Conservation (phyloP, 2,329 filamentous ascomycete genomes). For the Anthostomella pinea region DNA sequence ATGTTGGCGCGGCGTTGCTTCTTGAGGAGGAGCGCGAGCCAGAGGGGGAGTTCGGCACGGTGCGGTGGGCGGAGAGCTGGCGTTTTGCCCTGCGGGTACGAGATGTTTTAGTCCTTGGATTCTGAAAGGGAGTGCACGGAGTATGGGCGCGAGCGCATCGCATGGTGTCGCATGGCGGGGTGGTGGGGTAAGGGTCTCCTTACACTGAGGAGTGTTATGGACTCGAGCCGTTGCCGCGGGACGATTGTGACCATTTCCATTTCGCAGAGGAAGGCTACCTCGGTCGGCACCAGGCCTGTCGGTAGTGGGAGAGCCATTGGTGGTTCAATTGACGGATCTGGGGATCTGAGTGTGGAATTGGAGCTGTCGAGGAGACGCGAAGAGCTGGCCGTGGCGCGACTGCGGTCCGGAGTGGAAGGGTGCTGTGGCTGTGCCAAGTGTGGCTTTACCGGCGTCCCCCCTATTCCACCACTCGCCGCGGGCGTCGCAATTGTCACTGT, state of each 20-base stretch:
- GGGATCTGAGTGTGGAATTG: not conserved
- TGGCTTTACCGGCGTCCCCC: no score
- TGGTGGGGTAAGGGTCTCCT: conserved; percentile 34
- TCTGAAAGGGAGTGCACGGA: not conserved
- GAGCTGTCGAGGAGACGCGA: conserved; percentile 5
- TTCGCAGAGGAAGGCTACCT: conserved; percentile 93
- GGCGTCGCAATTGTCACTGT: no score
- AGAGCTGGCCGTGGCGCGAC: not conserved
- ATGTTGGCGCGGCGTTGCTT: conserved; percentile 93
- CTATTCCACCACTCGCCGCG: no score
- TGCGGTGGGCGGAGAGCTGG: conserved; percentile 76
- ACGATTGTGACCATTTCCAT: conserved; percentile 95
- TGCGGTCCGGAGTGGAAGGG: no score
- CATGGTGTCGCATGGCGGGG: conserved; percentile 21
- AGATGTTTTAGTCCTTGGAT: no score
- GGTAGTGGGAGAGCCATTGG: conserved; percentile 32
- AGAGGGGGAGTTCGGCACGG: conserved; percentile 77
- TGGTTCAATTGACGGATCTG: conserved; percentile 8
- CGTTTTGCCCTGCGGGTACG: conserved; percentile 67
- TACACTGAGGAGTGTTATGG: conserved; percentile 81
- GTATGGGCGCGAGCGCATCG: conserved; percentile 11
- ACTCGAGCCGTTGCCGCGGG: conserved; percentile 84
- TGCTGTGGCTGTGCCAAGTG: no score
- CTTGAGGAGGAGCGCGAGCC: conserved; percentile 93
- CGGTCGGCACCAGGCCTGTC: conserved; percentile 69